Evolutionary conservation across 2,329 filamentous ascomycete genomes (phyloP).

Genomic region (Pseudogymnoascus sp.): DNA sequence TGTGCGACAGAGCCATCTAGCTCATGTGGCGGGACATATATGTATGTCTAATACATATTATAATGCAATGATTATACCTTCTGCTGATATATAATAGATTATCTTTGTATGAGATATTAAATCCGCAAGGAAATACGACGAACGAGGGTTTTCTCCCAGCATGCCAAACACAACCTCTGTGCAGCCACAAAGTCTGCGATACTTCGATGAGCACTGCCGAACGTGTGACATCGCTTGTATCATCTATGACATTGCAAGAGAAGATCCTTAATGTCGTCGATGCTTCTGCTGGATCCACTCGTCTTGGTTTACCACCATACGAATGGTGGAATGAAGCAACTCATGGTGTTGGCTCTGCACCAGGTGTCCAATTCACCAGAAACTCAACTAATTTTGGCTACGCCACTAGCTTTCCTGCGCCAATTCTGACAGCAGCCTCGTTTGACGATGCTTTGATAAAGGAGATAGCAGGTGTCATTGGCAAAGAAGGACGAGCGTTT

Average conservation of each 20-base stretch:
- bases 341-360: conserved; percentile 51
- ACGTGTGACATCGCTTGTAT: conserved; percentile 18
- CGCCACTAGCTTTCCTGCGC: conserved; percentile 59
- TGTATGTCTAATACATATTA: neutral
- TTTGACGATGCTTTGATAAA: conserved; percentile 57
- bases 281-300: conserved; percentile 15
- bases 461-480: conserved; percentile 47
- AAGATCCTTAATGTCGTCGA: conserved; percentile 10
- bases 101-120: neutral
- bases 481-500: conserved; percentile 58
- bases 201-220: neutral
- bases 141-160: neutral
- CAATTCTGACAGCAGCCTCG: conserved; percentile 54
- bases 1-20: neutral
- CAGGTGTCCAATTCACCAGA: conserved; percentile 48
- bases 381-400: conserved; percentile 45
- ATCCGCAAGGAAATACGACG: neutral
- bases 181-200: neutral
- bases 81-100: neutral
- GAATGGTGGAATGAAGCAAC: conserved; percentile 50
- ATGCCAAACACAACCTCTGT: conserved; percentile 1
- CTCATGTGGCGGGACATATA: neutral
- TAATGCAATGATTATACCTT: neutral
- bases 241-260: neutral
- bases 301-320: conserved; percentile 17